Evolutionary conservation across 2,329 filamentous ascomycete genomes (phyloP), one percentile per base, ranked within the genome.

Genomic region (Alternaria arbusti): DNA sequence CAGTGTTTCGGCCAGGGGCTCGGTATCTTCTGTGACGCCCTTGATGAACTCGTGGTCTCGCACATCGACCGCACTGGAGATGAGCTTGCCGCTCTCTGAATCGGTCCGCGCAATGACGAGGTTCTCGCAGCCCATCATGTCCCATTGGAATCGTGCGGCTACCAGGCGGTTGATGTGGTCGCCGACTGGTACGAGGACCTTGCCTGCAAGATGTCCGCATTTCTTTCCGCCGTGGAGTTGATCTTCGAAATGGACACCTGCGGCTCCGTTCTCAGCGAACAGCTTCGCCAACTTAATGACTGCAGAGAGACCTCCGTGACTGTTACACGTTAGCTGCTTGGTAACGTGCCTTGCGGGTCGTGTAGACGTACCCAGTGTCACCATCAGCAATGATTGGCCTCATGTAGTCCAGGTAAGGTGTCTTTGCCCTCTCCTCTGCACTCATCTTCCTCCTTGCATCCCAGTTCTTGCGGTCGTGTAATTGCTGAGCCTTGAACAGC

Each of bases 211-310:
- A 82, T 99, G 96, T 15, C 96, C 96, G 77, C 96, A 99, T 83
- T 98, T 99, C 86, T 99, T 99, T 65, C 96, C 96, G 46, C 96
- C 96, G 78, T 98, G 96, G 50, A 98, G 87, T 82, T 99, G 96
- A 77, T 99, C 96, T 81, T 99, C 96, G 66, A 99, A 97, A 80
- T 99, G 96, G 3, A 99, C 96, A 9, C 91, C 96, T 0, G 96
- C 96, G 1, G 96, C 96, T 57, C 96, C 96, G 72, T 97, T 97
- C 82, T 99, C 96, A 17, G 96, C 96, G 74, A 99, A 99, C 8
- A 98, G 88, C 83, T 98, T 99, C 44, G 96, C 94, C 20, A 99
- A 87, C 84, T 99, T 99, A 69, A 98, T 86, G 3, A 99, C 95
- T 0, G 96, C 92, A 1, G 93, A 94, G 40, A 98, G 85, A 12